These are phyloP conservation scores for Sugiyamaella floridensis DNA, from an alignment of 805 yeast species.

Conservation along the genomic window DNA sequence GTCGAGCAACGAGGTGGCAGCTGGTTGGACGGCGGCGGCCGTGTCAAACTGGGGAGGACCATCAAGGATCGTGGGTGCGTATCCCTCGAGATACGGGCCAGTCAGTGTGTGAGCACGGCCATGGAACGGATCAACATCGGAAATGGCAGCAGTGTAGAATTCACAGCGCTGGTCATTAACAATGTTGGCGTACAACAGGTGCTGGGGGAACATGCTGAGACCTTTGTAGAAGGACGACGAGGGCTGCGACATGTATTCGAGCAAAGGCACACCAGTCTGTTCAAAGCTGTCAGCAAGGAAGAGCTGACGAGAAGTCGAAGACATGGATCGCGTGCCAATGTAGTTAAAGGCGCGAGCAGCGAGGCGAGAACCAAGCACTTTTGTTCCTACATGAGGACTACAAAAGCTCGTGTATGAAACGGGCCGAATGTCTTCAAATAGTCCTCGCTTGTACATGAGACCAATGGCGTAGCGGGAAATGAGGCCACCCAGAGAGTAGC, in stretches of 20 bases:
- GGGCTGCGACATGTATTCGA: slow-evolving; percentile 59
- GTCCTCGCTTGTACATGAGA: slow-evolving; percentile 45
- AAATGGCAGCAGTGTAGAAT: slow-evolving; percentile 77
- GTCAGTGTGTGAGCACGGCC: slow-evolving; percentile 6
- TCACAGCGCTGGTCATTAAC: slow-evolving; percentile 74
- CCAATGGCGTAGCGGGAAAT: slow-evolving; percentile 79
- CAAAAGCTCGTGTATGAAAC: slow-evolving; percentile 55
- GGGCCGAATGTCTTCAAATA: slow-evolving; percentile 50
- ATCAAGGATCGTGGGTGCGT: slow-evolving; percentile 39
- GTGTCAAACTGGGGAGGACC: neutral
- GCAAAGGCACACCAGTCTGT: slow-evolving; percentile 40
- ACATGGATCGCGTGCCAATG: slow-evolving; percentile 58
- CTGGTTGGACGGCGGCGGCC: neutral
- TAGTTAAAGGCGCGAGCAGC: slow-evolving; percentile 52
- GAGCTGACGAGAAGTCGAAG: slow-evolving; percentile 67
- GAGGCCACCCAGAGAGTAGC: slow-evolving; percentile 87
- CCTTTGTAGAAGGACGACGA: slow-evolving; percentile 54
- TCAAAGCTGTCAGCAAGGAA: slow-evolving; percentile 38
- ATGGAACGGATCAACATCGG: slow-evolving; percentile 25
- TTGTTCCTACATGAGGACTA: slow-evolving; percentile 63
- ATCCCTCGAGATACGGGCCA: slow-evolving; percentile 39
- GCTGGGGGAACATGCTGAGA: slow-evolving; percentile 45
- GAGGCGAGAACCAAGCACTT: slow-evolving; percentile 47
- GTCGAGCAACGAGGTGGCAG: neutral
- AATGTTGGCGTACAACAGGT: slow-evolving; percentile 64